A percentile compares a stretch with the other conserved stretches of the same genome.
Evolutionary conservation across 1,284 basidiomycete species (phyloP).

Genomic region (Malassezia arunalokei): DNA sequence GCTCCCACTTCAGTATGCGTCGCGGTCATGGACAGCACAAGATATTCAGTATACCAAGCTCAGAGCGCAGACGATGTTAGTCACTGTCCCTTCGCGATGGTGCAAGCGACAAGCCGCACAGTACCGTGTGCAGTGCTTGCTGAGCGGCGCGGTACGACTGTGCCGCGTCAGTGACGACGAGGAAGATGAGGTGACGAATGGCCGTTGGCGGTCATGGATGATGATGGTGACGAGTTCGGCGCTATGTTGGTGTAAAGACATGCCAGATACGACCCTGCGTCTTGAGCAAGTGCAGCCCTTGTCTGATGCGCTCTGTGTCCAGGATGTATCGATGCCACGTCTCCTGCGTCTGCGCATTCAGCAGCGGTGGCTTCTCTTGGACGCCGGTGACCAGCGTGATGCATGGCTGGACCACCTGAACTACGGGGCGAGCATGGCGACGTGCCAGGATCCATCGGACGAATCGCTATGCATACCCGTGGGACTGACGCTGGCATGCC

Average conservation of each 20-base stretch:
- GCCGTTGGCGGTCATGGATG: slow-evolving; percentile 67
- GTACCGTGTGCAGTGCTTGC: slow-evolving; percentile 60
- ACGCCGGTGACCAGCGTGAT: background rate
- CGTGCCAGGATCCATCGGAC: slow-evolving; percentile 1
- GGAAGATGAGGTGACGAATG: slow-evolving; percentile 39
- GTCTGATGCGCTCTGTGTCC: background rate
- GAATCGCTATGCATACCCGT: background rate
- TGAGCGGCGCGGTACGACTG: slow-evolving; percentile 67
- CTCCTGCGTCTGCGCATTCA: background rate
- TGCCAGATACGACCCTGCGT: background rate
- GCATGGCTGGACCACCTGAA: slow-evolving; percentile 3
- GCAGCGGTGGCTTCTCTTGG: background rate
- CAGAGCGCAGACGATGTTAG: background rate
- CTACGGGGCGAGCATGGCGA: background rate
- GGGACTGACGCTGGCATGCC: background rate
- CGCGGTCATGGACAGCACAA: background rate
- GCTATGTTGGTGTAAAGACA: slow-evolving; percentile 78
- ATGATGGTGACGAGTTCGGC: slow-evolving; percentile 80
- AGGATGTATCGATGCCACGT: background rate
- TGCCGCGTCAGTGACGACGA: slow-evolving; percentile 51
- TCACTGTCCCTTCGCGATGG: background rate
- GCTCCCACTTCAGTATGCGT: background rate
- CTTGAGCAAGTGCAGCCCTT: slow-evolving; percentile 3
- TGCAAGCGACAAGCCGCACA: background rate
- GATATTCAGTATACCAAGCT: background rate